Conservation (phyloP, 2,329 filamentous ascomycete species). For the Arthrobotrys megalospora region DNA sequence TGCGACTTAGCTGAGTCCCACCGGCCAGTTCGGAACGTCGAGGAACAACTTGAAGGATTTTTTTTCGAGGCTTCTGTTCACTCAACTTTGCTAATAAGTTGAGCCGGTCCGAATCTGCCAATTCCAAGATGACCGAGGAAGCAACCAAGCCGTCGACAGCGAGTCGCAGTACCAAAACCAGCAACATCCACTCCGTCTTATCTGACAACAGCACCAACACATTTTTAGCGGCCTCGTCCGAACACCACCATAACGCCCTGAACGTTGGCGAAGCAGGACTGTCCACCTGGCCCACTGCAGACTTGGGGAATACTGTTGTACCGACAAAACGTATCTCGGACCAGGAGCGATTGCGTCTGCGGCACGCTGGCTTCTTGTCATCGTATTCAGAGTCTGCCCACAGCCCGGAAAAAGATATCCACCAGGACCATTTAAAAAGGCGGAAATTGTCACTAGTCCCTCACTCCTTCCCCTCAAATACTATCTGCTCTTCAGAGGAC, state of each 20-base stretch:
- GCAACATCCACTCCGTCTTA: conserved; percentile 54
- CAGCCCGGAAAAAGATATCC: conserved; percentile 44
- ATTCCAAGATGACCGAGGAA: conserved; percentile 58
- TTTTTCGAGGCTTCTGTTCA: conserved; percentile 31
- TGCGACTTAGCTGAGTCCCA: conserved; percentile 42
- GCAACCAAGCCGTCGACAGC: conserved; percentile 51
- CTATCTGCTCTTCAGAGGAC: conserved; percentile 17
- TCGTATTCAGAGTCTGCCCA: conserved; percentile 42
- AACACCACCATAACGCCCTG: conserved; percentile 31
- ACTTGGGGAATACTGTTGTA: conserved; percentile 38
- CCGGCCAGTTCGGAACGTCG: conserved; percentile 57
- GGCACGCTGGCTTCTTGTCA: conserved; percentile 36
- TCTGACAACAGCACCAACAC: conserved; percentile 59
- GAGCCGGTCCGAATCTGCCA: conserved; percentile 48
- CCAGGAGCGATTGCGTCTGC: conserved; percentile 49
- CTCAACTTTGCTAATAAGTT: conserved; percentile 54
- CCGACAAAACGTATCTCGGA: conserved; percentile 54
- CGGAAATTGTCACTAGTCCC: conserved; percentile 47
- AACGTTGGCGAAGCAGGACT: conserved; percentile 48
- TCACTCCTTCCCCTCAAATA: conserved; percentile 21
- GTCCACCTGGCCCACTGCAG: conserved; percentile 17
- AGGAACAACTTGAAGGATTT: conserved; percentile 29
- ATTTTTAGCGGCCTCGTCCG: conserved; percentile 39
- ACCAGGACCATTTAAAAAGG: conserved; percentile 48
- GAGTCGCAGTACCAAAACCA: conserved; percentile 52